Percentiles rank a stretch among this genome's conserved stretches.
Evolutionary conservation across 2,329 filamentous ascomycete genomes (phyloP).

Genomic region (Macrophomina pseudophaseolina): DNA sequence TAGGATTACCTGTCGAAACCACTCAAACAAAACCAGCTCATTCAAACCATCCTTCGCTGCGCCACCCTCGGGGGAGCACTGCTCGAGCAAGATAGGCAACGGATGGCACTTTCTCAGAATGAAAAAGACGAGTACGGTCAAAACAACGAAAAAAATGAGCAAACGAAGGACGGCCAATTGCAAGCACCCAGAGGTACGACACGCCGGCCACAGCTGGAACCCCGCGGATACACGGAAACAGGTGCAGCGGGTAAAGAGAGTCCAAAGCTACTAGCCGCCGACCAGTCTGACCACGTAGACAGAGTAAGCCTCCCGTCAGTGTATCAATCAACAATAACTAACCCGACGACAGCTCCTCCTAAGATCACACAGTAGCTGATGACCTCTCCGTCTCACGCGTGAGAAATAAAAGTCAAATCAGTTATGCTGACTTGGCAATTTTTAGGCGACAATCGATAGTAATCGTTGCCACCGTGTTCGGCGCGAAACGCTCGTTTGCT

Average conservation of each 20-base stretch:
- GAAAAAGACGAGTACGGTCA: slow-evolving; percentile 31
- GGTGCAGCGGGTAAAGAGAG: slow-evolving; percentile 67
- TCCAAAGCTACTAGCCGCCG: slow-evolving; percentile 65
- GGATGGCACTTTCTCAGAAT: slow-evolving; percentile 34
- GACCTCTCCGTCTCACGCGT: slow-evolving; percentile 25
- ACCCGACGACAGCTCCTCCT: slow-evolving; percentile 45
- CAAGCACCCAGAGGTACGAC: slow-evolving; percentile 31
- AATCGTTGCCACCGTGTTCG: slow-evolving; percentile 4
- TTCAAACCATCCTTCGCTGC: slow-evolving; percentile 96
- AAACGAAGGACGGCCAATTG: slow-evolving; percentile 29
- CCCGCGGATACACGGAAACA: slow-evolving; percentile 71
- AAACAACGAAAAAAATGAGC: slow-evolving; percentile 27
- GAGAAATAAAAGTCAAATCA: slow-evolving; percentile 25
- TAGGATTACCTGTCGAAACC: slow-evolving; percentile 93
- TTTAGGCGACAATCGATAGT: slow-evolving; percentile 20
- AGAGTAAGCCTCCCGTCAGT: slow-evolving; percentile 51
- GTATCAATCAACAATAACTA: slow-evolving; percentile 19
- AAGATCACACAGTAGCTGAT: slow-evolving; percentile 57
- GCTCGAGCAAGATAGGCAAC: slow-evolving; percentile 72
- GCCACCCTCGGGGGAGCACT: slow-evolving; percentile 86
- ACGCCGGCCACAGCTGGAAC: slow-evolving; percentile 61
- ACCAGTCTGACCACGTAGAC: slow-evolving; percentile 65
- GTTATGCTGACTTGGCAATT: slow-evolving; percentile 25
- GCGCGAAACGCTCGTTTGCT: slow-evolving; percentile 8
- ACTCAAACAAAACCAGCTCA: slow-evolving; percentile 93